Base-by-base conservation (phyloP, 1,284 basidiomycete genomes). In the Melampsora americana region DNA sequence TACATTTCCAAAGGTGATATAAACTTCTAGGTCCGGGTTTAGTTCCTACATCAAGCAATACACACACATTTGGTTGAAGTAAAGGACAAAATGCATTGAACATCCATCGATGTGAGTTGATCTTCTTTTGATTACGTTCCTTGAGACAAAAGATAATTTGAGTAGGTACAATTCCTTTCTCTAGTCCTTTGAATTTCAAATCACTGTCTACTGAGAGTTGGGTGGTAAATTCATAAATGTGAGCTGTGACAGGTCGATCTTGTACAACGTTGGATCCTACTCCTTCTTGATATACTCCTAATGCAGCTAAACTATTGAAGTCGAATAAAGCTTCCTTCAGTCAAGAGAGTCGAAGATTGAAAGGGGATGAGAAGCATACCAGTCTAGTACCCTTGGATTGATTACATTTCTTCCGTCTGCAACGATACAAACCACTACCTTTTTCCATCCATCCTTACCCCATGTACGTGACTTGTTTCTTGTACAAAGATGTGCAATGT, bases 11-110 rank as follows among this genome's bases (percentile, higher is more conserved):
- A 3, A 99, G 86, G 82, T 97, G 93, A 84, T 94, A 99, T 80
- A 99, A 93, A 1, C 92, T 93, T 82, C 95, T 96, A 84, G 93
- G 92, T 14, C 93, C 94, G 1, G 95, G 95, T 83, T 95, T 95
- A 1, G 95, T 99, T 80, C 94, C 94, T 1, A 92, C 94, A 82
- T 95, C 93, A 78, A 96, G 88, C 53, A 96, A 86, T 71, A 95
- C 91, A 82, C 93, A 95, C 50, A 90, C 89, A 80, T 95, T 92
- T 6, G 93, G 93, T 87, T 94, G 81, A 69, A 96, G 84, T 80
- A 92, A 90, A 78, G 86, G 88, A 0, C 94, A 95, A 74, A 99
- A 90, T 6, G 93, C 95, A 80, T 98, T 97, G 87, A 99, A 99
- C 35, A 99, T 86, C 95, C 95, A 99, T 67, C 95, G 89, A 79